Conservation (phyloP, 2,329 filamentous ascomycete species). For the Aureobasidium sp. region DNA sequence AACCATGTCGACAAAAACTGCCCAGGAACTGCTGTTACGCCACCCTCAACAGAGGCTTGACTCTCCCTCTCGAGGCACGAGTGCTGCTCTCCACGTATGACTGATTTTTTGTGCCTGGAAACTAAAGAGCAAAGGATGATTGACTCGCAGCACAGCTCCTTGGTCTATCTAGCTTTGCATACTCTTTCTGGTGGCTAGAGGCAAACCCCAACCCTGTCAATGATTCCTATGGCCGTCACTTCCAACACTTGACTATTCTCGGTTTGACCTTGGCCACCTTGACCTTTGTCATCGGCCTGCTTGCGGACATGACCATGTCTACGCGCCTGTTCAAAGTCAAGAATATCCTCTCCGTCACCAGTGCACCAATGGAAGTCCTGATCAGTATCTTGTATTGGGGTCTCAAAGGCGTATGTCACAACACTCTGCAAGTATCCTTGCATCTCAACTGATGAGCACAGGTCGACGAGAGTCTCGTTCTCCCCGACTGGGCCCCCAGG, state of each 20-base stretch:
- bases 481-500: slow-evolving; percentile 40
- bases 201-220: slow-evolving; percentile 35
- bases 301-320: slow-evolving; percentile 58
- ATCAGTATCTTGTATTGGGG: slow-evolving; percentile 70
- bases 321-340: slow-evolving; percentile 56
- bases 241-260: slow-evolving; percentile 69
- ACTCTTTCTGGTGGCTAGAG: slow-evolving; percentile 37
- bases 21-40: slow-evolving; percentile 27
- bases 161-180: slow-evolving; percentile 40
- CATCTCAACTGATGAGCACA: slow-evolving; percentile 20
- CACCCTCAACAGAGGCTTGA: slow-evolving; percentile 61
- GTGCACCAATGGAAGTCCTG: slow-evolving; percentile 62
- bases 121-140: neutral
- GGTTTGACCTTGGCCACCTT: slow-evolving; percentile 55
- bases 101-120: neutral
- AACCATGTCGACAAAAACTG: slow-evolving; percentile 21
- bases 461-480: slow-evolving; percentile 46
- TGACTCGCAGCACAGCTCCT: slow-evolving; percentile 22
- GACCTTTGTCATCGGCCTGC: slow-evolving; percentile 55
- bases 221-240: slow-evolving; percentile 59
- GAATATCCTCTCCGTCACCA: slow-evolving; percentile 59
- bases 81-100: slow-evolving; percentile 53
- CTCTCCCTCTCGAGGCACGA: slow-evolving; percentile 58
- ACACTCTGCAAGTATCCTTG: neutral
- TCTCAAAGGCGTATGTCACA: slow-evolving; percentile 43